Evolutionary conservation across 2,329 filamentous ascomycete species (phyloP), one percentile per base, ranked within the genome.

Genomic region (Cytospora piceae): DNA sequence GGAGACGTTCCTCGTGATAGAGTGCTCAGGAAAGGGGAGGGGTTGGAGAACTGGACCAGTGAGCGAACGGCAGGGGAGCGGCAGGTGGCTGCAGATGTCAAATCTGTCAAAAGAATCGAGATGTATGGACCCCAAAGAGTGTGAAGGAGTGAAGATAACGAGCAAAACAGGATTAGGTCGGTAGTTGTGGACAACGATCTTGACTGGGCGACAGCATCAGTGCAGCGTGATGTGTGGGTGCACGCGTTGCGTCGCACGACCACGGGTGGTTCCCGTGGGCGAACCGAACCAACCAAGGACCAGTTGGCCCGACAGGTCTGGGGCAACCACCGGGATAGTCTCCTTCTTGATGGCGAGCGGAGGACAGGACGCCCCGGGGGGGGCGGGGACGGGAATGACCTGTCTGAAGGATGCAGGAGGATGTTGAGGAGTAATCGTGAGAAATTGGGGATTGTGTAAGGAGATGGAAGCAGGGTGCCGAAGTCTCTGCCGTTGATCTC

Each of bases 41-140:
- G 63, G 63, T 9, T 55, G 39, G 7, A 20, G 56, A 27, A 15
- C 15, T 46, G 51, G 66, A 22, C 49, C 32, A 39, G 56, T 63
- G 58, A 63, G 59, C 51, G 60, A 56, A 55, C 39, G 57, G 52
- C 55, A 53, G 27, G 55, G 32, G 52, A 29, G 61, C 60, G 29
- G 63, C 59, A 56, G 66, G 63, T 65, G 63, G 63, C 66, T 68
- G 66, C 66, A 68, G 59, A 58, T 68, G 59, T 68, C 66, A 68
- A 67, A 62, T 17, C 46, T 67, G 62, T 56, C 65, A 67, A 53
- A 24, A 63, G 60, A 56, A 39, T 53, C 60, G 60, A 54, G 49
- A 31, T 61, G 55, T 58, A 58, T 52, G 55, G 55, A 31, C 37
- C 32, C 58, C 53, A 58, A 56, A 54, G 51, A 58, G 42, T 62